A percentile compares a stretch with the other conserved stretches of the same genome.
Evolutionary conservation across 1,284 basidiomycete species (phyloP).

Genomic region (Ceratobasidium sp.): DNA sequence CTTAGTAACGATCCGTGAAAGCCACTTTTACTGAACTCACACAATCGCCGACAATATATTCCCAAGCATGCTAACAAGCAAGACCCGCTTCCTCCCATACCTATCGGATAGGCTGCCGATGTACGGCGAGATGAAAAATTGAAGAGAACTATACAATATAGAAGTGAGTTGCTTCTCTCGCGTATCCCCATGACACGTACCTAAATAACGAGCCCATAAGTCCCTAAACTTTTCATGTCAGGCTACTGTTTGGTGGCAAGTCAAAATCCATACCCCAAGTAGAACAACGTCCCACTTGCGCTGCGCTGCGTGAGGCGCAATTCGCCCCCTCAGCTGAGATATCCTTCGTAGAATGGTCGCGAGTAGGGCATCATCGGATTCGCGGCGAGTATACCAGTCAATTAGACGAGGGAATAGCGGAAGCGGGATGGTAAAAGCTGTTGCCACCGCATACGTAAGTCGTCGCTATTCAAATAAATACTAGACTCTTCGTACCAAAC

Average conservation of each 20-base stretch:
- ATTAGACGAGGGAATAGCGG: conserved; percentile 90
- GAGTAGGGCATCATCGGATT: conserved; percentile 51
- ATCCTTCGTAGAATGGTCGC: conserved; percentile 14
- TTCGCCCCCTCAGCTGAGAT: conserved; percentile 9
- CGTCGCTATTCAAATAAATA: conserved; percentile 17
- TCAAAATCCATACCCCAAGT: conserved; percentile 62
- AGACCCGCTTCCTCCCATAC: conserved; percentile 84
- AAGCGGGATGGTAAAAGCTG: conserved; percentile 94
- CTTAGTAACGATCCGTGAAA: conserved; percentile 23
- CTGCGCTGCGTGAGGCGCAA: conserved; percentile 66
- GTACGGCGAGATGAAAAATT: conserved; percentile 86
- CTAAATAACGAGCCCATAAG: conserved; percentile 92
- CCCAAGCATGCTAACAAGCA: conserved; percentile 89
- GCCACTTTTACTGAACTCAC: conserved; percentile 62
- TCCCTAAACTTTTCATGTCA: conserved; percentile 63
- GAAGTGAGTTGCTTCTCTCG: not conserved
- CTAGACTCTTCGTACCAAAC: conserved; percentile 65
- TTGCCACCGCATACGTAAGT: conserved; percentile 9
- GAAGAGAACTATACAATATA: conserved; percentile 73
- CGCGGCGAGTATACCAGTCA: conserved; percentile 80
- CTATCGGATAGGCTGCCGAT: conserved; percentile 87
- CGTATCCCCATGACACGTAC: conserved; percentile 62
- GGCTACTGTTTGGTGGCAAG: conserved; percentile 42
- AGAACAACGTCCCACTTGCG: conserved; percentile 83
- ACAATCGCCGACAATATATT: conserved; percentile 87